Percentiles rank a stretch among this genome's conserved stretches.
Conservation (phyloP, 345 rosid genomes). For the Bretschneidera sinensis region DNA sequence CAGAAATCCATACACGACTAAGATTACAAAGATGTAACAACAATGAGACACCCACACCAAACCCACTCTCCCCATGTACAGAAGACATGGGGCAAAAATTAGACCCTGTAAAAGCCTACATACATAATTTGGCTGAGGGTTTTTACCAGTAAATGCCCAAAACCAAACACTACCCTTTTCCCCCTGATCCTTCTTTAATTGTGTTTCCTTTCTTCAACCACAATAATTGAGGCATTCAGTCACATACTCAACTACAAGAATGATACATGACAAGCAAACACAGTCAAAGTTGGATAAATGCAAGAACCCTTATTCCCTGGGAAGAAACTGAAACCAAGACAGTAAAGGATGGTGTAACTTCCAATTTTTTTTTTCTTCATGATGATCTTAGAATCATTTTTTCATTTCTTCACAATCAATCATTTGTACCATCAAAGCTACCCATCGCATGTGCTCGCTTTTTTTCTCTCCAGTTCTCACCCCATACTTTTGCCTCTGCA, state of each 20-base stretch:
- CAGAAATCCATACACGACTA: constrained; percentile 30
- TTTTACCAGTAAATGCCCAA: constrained; percentile 10
- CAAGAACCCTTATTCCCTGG: constrained; percentile 28
- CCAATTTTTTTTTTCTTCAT: constrained; percentile 20
- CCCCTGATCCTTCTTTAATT: constrained; percentile 22
- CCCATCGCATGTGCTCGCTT: constrained; percentile 66
- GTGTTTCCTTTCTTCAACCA: too few relatives aligned
- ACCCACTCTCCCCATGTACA: constrained; percentile 26
- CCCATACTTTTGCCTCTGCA: constrained; percentile 98
- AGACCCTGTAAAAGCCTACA: constrained; percentile 21
- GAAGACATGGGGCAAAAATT: constrained; percentile 29
- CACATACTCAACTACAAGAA: constrained; percentile 24
- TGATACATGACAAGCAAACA: constrained; percentile 26
- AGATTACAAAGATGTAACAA: constrained; percentile 19
- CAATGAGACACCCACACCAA: constrained; percentile 32
- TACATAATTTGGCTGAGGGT: constrained; percentile 16
- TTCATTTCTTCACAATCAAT: constrained; percentile 33
- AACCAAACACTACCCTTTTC: constrained; percentile 6
- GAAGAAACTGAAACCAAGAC: constrained; percentile 22
- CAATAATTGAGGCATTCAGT: constrained; percentile 23
- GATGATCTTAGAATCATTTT: constrained; percentile 21
- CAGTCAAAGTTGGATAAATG: constrained; percentile 29
- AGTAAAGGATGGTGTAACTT: constrained; percentile 22
- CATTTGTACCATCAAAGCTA: constrained; percentile 74
- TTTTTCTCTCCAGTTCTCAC: constrained; percentile 93